phyloP scores from a whole-genome alignment of 345 rosid genomes.

The Camelina neglecta region DNA sequence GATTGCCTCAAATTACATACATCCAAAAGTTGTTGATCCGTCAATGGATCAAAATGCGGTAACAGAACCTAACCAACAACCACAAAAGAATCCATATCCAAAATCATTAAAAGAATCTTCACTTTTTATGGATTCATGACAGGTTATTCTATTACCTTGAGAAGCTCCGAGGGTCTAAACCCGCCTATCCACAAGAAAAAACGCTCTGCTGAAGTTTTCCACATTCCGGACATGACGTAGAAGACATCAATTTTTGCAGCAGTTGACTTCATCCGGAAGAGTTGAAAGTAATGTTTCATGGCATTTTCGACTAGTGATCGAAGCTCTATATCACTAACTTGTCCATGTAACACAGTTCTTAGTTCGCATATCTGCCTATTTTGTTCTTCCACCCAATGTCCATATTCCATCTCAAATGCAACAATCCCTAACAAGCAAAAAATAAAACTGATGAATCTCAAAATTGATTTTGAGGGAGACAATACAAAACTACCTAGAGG shows the following conservation, averaged over 20 bases:
- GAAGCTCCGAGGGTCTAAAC: slow-evolving; percentile 90
- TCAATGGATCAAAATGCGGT: slow-evolving; percentile 73
- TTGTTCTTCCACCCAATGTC: slow-evolving; percentile 86
- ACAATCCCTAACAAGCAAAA: slow-evolving; percentile 56
- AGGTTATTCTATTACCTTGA: slow-evolving; percentile 56
- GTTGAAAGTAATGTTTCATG: slow-evolving; percentile 79
- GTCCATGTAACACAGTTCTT: slow-evolving; percentile 65
- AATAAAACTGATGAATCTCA: neutral
- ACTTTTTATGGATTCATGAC: neutral
- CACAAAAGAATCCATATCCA: neutral
- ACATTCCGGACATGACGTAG: slow-evolving; percentile 81
- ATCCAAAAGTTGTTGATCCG: slow-evolving; percentile 62
- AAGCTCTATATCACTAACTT: slow-evolving; percentile 65
- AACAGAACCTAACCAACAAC: slow-evolving; percentile 59
- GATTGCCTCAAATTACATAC: slow-evolving; percentile 59
- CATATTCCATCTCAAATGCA: slow-evolving; percentile 89
- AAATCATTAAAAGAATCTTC: neutral
- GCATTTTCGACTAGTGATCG: slow-evolving; percentile 64
- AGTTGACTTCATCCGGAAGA: slow-evolving; percentile 77
- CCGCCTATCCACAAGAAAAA: slow-evolving; percentile 97
- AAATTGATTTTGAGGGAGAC: neutral
- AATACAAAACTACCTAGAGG: neutral
- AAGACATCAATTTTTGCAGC: slow-evolving; percentile 85
- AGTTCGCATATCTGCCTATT: slow-evolving; percentile 62
- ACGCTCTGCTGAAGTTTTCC: slow-evolving; percentile 92